Evolutionary conservation across 2,329 filamentous ascomycete species (phyloP).

Genomic region (Arthroderma sp.): DNA sequence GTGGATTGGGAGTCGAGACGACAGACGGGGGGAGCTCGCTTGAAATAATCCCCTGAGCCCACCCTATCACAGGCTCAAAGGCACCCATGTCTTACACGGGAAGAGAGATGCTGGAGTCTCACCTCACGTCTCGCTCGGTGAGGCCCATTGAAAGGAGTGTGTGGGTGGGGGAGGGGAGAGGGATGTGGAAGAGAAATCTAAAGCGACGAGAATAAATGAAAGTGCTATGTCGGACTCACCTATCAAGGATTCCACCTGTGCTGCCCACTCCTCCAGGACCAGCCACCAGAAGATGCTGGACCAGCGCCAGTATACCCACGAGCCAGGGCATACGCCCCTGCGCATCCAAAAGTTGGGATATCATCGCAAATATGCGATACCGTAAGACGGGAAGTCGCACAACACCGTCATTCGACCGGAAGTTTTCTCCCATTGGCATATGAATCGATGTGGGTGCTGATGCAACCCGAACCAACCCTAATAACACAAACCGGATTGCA

Average conservation of each 20-base stretch:
- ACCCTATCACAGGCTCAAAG: too few species aligned
- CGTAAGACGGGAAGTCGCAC: conserved; percentile 51
- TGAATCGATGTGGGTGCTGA: conserved; percentile 39
- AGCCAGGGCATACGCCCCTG: conserved; percentile 84
- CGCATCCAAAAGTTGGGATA: conserved; percentile 60
- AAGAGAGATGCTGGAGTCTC: too few species aligned
- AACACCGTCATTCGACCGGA: conserved; percentile 18
- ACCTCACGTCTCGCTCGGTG: too few species aligned
- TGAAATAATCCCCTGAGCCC: too few species aligned
- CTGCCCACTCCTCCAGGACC: conserved; percentile 65
- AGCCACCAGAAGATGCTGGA: conserved; percentile 58
- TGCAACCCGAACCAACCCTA: conserved; percentile 53
- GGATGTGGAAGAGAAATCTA: conserved; percentile 13
- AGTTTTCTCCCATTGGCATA: conserved; percentile 7
- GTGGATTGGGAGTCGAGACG: too few species aligned
- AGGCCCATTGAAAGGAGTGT: too few species aligned
- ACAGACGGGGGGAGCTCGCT: too few species aligned
- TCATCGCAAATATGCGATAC: conserved; percentile 65
- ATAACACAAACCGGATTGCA: conserved; percentile 51
- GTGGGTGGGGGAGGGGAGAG: conserved; percentile 3
- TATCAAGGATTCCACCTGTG: conserved; percentile 69
- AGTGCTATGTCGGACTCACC: conserved; percentile 50
- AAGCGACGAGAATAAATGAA: conserved; percentile 6
- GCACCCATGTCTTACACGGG: too few species aligned
- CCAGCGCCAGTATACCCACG: conserved; percentile 57